phyloP scores from a whole-genome alignment of 2,329 filamentous ascomycete genomes.

The Aspergillus felis region DNA sequence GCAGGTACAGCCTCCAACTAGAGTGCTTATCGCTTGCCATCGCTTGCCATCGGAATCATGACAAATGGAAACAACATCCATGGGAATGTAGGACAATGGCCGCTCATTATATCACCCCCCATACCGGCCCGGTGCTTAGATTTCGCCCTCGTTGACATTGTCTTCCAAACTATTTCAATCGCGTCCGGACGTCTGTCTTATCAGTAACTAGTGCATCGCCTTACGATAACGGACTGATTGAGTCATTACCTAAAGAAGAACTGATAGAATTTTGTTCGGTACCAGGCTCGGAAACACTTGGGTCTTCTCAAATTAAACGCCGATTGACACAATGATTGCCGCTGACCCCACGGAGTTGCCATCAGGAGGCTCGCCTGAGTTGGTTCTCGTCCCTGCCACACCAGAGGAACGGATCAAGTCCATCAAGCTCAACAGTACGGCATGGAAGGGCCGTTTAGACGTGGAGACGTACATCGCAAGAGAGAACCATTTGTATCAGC shows the following conservation, averaged over 20 bases:
- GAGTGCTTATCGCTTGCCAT: slow-evolving; percentile 24
- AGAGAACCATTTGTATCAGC: slow-evolving; percentile 50
- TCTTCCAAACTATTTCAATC: neutral
- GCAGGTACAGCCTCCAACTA: slow-evolving; percentile 14
- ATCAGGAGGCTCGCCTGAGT: slow-evolving; percentile 45
- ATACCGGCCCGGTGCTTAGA: neutral
- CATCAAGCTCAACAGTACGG: slow-evolving; percentile 51
- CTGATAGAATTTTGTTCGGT: too few relatives aligned
- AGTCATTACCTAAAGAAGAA: neutral
- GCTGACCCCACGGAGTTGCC: slow-evolving; percentile 39
- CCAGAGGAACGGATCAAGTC: slow-evolving; percentile 51
- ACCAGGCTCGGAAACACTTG: too few relatives aligned
- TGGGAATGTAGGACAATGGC: slow-evolving; percentile 4
- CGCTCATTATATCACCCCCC: slow-evolving; percentile 3
- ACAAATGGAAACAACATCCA: slow-evolving; percentile 25
- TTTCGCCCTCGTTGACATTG: neutral
- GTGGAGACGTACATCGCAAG: slow-evolving; percentile 55
- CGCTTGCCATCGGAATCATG: slow-evolving; percentile 30
- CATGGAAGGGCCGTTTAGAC: slow-evolving; percentile 56
- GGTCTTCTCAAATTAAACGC: neutral
- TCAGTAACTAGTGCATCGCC: neutral
- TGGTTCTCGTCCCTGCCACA: slow-evolving; percentile 54
- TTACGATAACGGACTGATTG: neutral
- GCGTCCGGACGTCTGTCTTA: neutral
- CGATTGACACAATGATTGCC: slow-evolving; percentile 32